These are phyloP conservation scores for Argentina anserina DNA, from an alignment of 306 rosid genomes.

Conservation along the genomic window DNA sequence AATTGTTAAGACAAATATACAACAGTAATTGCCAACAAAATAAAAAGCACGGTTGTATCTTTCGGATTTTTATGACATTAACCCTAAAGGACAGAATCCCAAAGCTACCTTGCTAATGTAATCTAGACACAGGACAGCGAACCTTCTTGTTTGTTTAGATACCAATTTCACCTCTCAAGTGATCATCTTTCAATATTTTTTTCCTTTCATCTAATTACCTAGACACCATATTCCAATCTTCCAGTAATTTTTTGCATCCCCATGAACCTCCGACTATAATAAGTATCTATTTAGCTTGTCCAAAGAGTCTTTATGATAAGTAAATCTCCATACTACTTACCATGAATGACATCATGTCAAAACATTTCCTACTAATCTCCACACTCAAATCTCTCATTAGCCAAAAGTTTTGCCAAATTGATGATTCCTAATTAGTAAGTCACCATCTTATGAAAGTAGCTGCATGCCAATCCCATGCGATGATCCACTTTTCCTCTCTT, in stretches of 20 bases:
- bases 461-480: neutral
- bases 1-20: slow-evolving; percentile 1
- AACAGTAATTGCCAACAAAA: neutral
- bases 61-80: neutral
- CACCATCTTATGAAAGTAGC: neutral
- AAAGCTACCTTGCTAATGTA: neutral
- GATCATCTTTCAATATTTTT: neutral
- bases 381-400: neutral
- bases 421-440: neutral
- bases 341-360: neutral
- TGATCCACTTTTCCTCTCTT: neutral
- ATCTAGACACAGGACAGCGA: neutral
- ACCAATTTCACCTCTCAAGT: neutral
- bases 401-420: neutral
- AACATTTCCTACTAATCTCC: neutral
- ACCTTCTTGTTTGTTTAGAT: neutral
- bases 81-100: neutral
- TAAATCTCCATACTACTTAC: neutral
- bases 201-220: neutral
- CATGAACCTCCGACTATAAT: neutral
- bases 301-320: neutral
- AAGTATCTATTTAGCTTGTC: neutral
- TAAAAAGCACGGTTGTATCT: neutral
- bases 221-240: neutral
- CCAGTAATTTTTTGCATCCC: neutral